Evolutionary conservation across 176 grass and related monocot genomes (phyloP).

Genomic region (Leersia perrieri): DNA sequence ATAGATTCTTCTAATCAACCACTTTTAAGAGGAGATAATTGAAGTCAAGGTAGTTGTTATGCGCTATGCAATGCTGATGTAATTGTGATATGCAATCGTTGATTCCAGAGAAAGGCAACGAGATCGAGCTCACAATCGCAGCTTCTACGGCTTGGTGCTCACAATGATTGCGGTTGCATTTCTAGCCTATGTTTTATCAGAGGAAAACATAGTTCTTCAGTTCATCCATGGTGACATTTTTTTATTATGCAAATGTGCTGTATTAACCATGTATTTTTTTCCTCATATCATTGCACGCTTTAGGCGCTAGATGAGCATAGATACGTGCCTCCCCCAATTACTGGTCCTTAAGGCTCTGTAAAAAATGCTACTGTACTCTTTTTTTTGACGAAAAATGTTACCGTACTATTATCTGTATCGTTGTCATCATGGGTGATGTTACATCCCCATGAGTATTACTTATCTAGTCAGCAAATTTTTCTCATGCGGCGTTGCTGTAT

Average conservation of each 20-base stretch:
- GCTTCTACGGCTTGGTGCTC: neutral
- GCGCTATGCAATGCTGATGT: neutral
- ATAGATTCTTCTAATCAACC: constrained; percentile 41
- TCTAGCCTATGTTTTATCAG: neutral
- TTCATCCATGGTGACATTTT: neutral
- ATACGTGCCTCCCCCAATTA: neutral
- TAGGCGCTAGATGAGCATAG: constrained; percentile 23
- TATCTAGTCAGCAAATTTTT: too few species aligned
- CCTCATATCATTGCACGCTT: neutral
- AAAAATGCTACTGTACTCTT: neutral
- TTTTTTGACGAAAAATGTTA: too few species aligned
- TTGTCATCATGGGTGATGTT: neutral
- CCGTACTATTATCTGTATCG: neutral
- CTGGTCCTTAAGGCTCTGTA: neutral
- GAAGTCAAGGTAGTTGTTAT: neutral
- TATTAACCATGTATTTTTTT: neutral
- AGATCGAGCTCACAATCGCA: neutral
- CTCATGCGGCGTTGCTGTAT: too few species aligned
- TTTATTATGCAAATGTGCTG: constrained; percentile 4
- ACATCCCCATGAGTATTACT: neutral
- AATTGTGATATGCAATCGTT: neutral
- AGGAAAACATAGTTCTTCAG: neutral
- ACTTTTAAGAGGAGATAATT: constrained; percentile 45
- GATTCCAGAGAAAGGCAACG: neutral
- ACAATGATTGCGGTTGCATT: constrained; percentile 10